A percentile compares a stretch with the other conserved stretches of the same genome.
These are phyloP conservation scores for Aspergillus sp. DNA, from an alignment of 2,329 filamentous ascomycete species.

Conservation along the genomic window DNA sequence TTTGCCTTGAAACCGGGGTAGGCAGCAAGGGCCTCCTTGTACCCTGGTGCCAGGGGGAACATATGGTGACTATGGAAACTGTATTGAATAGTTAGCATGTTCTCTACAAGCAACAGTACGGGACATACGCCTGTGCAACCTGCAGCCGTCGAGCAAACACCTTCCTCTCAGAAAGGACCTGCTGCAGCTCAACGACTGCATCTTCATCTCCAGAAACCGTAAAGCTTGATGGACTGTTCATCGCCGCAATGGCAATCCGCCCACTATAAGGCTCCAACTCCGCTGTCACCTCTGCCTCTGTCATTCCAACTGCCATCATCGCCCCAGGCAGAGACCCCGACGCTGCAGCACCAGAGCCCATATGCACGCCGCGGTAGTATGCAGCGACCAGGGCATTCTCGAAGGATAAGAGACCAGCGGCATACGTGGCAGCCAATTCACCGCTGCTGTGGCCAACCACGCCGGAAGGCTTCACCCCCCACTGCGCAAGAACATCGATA, in stretches of 20 bases:
- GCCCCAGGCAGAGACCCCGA: neutral
- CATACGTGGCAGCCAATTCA: conserved; percentile 52
- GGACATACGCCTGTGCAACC: too few species aligned
- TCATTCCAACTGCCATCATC: conserved; percentile 18
- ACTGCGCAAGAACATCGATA: conserved; percentile 45
- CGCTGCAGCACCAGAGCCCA: neutral
- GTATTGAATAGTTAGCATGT: too few species aligned
- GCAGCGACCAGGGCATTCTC: conserved; percentile 8
- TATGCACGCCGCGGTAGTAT: conserved; percentile 12
- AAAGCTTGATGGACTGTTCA: conserved; percentile 24
- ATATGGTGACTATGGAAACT: too few species aligned
- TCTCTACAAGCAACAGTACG: too few species aligned
- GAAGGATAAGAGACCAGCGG: conserved; percentile 23
- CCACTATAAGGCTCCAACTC: neutral
- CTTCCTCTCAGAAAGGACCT: too few species aligned
- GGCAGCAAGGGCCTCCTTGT: too few species aligned
- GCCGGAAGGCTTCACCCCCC: conserved; percentile 40
- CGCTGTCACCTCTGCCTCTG: neutral
- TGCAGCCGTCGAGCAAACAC: too few species aligned
- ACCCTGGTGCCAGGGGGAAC: too few species aligned
- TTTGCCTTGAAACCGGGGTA: neutral
- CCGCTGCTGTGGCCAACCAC: conserved; percentile 52
- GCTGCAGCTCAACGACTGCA: neutral
- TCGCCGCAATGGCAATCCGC: conserved; percentile 14
- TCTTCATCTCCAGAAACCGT: conserved; percentile 23